These are phyloP conservation scores for Arthroderma sp. DNA, from an alignment of 2,329 filamentous ascomycete genomes.

Conservation along the genomic window DNA sequence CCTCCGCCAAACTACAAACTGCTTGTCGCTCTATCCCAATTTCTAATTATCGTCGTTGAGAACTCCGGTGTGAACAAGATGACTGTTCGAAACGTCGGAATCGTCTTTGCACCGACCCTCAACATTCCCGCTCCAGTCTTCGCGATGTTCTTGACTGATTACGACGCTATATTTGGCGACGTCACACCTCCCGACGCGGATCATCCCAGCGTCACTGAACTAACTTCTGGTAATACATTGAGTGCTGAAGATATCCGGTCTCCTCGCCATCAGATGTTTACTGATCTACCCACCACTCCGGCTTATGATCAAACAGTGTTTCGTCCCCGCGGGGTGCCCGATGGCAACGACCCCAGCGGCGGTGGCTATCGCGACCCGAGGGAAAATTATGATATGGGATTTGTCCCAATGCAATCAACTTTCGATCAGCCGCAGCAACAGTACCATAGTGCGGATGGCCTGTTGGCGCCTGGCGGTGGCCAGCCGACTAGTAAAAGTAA, in stretches of 20 bases:
- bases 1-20: constrained; percentile 70
- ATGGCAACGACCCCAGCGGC: constrained; percentile 16
- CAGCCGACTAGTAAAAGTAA: constrained; percentile 26
- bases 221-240: constrained; percentile 17
- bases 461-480: constrained; percentile 23
- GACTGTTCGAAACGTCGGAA: constrained; percentile 93
- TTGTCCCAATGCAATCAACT: constrained; percentile 37
- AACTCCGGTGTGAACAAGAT: constrained; percentile 90
- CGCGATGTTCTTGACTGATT: constrained; percentile 84
- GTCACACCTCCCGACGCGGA: neutral
- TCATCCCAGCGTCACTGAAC: constrained; percentile 21
- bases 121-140: constrained; percentile 95
- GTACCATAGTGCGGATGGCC: constrained; percentile 25
- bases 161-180: constrained; percentile 58
- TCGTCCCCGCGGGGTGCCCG: constrained; percentile 12
- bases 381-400: constrained; percentile 35
- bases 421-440: constrained; percentile 30
- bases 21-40: constrained; percentile 71
- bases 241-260: constrained; percentile 48
- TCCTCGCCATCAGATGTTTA: constrained; percentile 52
- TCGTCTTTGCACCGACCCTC: constrained; percentile 92
- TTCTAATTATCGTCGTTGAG: constrained; percentile 84
- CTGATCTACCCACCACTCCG: constrained; percentile 48
- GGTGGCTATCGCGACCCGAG: constrained; percentile 13
- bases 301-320: constrained; percentile 47